phyloP scores from a whole-genome alignment of 2,329 filamentous ascomycete genomes.

The Aspergillus sp. region DNA sequence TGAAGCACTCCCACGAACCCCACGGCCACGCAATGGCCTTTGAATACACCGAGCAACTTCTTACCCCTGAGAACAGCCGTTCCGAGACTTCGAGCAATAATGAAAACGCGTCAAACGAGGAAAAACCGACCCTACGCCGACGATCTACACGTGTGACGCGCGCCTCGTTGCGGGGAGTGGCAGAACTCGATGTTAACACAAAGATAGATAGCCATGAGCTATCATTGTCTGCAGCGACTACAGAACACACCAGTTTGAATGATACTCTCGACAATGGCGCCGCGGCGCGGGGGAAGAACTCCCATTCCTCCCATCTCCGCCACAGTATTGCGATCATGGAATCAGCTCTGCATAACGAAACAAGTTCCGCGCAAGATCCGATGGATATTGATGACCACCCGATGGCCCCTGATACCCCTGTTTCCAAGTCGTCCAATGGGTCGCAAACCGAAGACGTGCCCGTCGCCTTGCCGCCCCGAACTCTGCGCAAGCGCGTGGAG shows the following conservation, averaged over 20 bases:
- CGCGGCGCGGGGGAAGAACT: constrained; percentile 29
- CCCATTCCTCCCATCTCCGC: constrained; percentile 37
- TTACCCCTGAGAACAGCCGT: constrained; percentile 45
- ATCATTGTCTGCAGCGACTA: constrained; percentile 23
- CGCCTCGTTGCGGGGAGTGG: constrained; percentile 35
- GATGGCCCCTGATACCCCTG: constrained; percentile 33
- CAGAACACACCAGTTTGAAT: constrained; percentile 27
- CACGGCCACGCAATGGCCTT: constrained; percentile 33
- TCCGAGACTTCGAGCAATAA: constrained; percentile 46
- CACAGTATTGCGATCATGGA: constrained; percentile 46
- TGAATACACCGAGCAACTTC: constrained; percentile 40
- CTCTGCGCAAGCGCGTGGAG: constrained; percentile 32
- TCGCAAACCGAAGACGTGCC: constrained; percentile 22
- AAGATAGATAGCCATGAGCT: constrained; percentile 23
- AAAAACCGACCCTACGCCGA: constrained; percentile 32
- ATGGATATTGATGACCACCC: constrained; percentile 24
- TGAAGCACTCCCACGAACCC: constrained; percentile 26
- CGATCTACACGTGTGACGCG: constrained; percentile 42
- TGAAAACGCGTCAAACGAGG: constrained; percentile 36
- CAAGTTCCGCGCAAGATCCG: constrained; percentile 20
- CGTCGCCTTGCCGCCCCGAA: constrained; percentile 29
- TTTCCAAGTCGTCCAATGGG: constrained; percentile 37
- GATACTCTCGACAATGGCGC: constrained; percentile 44
- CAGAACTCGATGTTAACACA: constrained; percentile 26
- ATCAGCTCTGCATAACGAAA: constrained; percentile 28